Evolutionary conservation across 192 early-diverging fungal species (phyloP).

Genomic region (Rhizophagus clarus): DNA sequence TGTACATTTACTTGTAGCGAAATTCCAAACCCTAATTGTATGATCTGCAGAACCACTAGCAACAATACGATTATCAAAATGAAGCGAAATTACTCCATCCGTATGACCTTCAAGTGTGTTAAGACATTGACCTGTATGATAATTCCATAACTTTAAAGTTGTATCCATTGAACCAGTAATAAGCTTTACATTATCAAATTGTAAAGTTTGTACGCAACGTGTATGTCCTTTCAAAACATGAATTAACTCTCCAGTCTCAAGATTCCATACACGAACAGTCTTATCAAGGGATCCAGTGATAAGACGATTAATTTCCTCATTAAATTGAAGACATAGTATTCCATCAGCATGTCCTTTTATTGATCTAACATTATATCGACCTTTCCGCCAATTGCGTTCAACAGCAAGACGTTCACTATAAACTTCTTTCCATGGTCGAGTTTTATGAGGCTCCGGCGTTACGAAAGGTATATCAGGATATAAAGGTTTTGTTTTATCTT

Average conservation of each 20-base stretch:
- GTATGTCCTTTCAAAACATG: slow-evolving; percentile 84
- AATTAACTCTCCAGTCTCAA: slow-evolving; percentile 80
- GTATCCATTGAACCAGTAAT: slow-evolving; percentile 92
- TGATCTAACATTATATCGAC: slow-evolving; percentile 64
- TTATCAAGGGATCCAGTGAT: slow-evolving; percentile 90
- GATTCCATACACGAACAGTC: slow-evolving; percentile 86
- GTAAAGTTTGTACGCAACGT: slow-evolving; percentile 81
- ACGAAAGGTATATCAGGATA: slow-evolving; percentile 4
- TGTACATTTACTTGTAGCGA: slow-evolving; percentile 63
- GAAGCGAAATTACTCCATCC: slow-evolving; percentile 82
- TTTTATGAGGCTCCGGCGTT: slow-evolving; percentile 14
- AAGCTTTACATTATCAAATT: slow-evolving; percentile 94
- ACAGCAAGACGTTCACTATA: slow-evolving; percentile 91
- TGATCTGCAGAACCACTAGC: slow-evolving; percentile 86
- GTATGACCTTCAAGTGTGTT: slow-evolving; percentile 76
- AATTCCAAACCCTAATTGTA: slow-evolving; percentile 88
- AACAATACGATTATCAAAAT: slow-evolving; percentile 78
- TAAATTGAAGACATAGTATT: slow-evolving; percentile 88
- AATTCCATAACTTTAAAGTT: slow-evolving; percentile 92
- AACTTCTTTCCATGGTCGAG: slow-evolving; percentile 86
- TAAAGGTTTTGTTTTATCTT: not conserved
- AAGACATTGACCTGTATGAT: slow-evolving; percentile 85
- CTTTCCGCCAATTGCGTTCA: slow-evolving; percentile 93
- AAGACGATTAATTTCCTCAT: slow-evolving; percentile 65
- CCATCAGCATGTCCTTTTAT: slow-evolving; percentile 86